Base-by-base conservation (phyloP, 2,329 filamentous ascomycete species). In the Tolypocladium cylindrosporum region DNA sequence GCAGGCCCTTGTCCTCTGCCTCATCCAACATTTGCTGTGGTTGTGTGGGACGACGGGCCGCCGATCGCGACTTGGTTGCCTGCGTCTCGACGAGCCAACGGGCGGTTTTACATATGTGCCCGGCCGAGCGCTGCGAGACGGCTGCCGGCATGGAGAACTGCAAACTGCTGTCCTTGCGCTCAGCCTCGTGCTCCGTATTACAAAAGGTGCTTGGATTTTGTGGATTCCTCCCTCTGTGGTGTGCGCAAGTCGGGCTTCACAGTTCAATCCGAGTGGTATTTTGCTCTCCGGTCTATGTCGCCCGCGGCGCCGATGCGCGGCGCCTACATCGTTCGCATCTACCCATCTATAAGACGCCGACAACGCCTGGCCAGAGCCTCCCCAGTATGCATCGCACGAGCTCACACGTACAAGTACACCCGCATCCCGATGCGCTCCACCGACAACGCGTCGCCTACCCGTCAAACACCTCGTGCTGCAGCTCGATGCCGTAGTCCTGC, bases 391-490 rank as follows among this genome's bases (percentile, higher is more conserved):
- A 50, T 34, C 45, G 16, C 27, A 34, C 27, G 14, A 34, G 24
- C 45, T 50, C 45, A n/a, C 31, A n/a, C 27, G 48, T 51, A 36
- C 19, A 10, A 14, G 31, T 37, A 21, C 31, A 37, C 31, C 27
- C 45, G 27, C 45, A 27, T 50, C 45, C 24, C 43, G 13, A 51
- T 36, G 48, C 31, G 21, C 1, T 16, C 6, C 2, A 6, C 14
- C 36, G 31, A 10, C 27, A 1, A 27, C n/a, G 4, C 11, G 39
- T 39, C 40, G 31, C 9, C 66, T 66, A 96, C 4, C 93, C 92
- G 58, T 95, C 90, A 74, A 97, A 97, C 2, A 96, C 82, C 45
- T 86, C 85, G 70, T 95, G 90, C 69, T 96, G 89, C 63, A 97
- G 74, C 72, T 97, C 92, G 3, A 97, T 84, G 0, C 94, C 94